These are phyloP conservation scores for Boletus vermiculosoides DNA, from an alignment of 768 basidiomycete genomes.

Conservation along the genomic window DNA sequence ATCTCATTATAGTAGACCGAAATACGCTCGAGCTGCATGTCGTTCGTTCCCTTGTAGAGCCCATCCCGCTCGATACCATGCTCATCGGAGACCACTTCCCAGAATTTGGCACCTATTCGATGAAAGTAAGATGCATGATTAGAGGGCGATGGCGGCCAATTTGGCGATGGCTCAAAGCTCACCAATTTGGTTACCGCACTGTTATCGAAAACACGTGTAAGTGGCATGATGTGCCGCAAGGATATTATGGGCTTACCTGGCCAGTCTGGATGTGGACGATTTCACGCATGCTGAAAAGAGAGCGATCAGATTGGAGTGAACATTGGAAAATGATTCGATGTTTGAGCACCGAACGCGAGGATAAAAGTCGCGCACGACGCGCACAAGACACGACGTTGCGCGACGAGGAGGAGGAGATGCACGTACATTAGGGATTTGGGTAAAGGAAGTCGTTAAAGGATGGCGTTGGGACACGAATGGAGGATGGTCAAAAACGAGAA, in stretches of 20 bases:
- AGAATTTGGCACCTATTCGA: constrained; percentile 82
- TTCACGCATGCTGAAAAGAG: constrained; percentile 84
- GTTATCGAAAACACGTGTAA: constrained; percentile 31
- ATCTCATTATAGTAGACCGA: constrained; percentile 98
- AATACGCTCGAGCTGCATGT: constrained; percentile 96
- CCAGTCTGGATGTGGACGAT: constrained; percentile 99
- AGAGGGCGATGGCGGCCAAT: constrained; percentile 11
- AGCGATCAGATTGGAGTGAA: constrained; percentile 26
- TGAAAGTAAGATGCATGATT: constrained; percentile 19
- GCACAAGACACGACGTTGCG: constrained; percentile 25
- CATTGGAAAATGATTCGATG: constrained; percentile 16
- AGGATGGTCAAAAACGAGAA: constrained; percentile 36
- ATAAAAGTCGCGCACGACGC: constrained; percentile 26
- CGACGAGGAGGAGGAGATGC: constrained; percentile 15
- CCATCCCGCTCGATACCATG: constrained; percentile 95
- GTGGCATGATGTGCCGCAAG: constrained; percentile 9
- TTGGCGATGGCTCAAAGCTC: constrained; percentile 32
- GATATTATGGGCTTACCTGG: constrained; percentile 59
- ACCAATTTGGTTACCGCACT: constrained; percentile 99
- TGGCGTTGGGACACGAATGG: constrained; percentile 34
- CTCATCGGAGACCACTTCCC: constrained; percentile 98
- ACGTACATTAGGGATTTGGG: constrained; percentile 32
- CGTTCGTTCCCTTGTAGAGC: constrained; percentile 88
- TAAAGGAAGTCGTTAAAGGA: constrained; percentile 31
- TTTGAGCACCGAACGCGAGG: constrained; percentile 19